A percentile compares a stretch with the other conserved stretches of the same genome.
Conservation (phyloP, 257 asterid species). For the Linderniella brevidens region DNA sequence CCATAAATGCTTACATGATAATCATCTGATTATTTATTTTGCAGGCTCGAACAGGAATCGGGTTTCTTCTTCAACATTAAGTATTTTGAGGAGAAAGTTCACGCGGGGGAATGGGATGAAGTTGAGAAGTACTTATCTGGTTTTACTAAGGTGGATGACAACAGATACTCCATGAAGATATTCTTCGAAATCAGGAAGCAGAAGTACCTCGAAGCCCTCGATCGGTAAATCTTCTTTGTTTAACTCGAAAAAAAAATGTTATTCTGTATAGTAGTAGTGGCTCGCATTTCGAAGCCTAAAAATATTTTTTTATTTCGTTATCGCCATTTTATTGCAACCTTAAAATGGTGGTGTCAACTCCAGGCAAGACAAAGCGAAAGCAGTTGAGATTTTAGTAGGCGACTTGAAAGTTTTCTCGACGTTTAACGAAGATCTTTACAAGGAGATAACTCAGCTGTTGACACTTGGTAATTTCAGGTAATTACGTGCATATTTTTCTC, state of each 20-base stretch:
- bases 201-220: slow-evolving; percentile 95
- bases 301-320: neutral
- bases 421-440: slow-evolving; percentile 85
- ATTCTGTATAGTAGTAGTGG: neutral
- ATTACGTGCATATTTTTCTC: neutral
- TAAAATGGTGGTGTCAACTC: neutral
- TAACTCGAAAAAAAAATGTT: neutral
- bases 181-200: slow-evolving; percentile 95
- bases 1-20: neutral
- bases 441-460: slow-evolving; percentile 79
- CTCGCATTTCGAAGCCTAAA: too few species aligned
- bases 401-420: slow-evolving; percentile 91
- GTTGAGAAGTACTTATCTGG: slow-evolving; percentile 78
- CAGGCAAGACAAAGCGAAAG: slow-evolving; percentile 83
- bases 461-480: slow-evolving; percentile 80
- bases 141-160: slow-evolving; percentile 90
- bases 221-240: slow-evolving; percentile 24
- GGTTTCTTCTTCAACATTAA: slow-evolving; percentile 92
- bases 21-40: neutral
- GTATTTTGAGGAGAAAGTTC: slow-evolving; percentile 88
- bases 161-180: slow-evolving; percentile 86
- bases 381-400: slow-evolving; percentile 85
- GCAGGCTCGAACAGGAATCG: slow-evolving; percentile 93
- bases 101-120: slow-evolving; percentile 98
- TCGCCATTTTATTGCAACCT: neutral